Conservation (phyloP, 352 stramenopile species). For the Globisporangium recalcitrans region DNA sequence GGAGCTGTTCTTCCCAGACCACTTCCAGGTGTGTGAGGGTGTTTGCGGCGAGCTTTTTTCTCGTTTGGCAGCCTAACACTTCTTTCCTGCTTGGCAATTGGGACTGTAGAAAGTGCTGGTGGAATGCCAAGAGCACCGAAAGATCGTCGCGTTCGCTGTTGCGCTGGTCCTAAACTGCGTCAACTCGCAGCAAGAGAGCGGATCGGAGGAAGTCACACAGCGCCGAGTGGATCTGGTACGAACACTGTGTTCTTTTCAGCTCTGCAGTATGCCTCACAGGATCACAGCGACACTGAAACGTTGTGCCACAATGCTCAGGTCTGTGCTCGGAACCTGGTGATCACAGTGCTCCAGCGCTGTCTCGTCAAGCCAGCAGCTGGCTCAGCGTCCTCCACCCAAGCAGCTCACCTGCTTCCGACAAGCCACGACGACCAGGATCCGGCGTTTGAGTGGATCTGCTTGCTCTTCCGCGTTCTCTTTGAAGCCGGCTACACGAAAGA, state of each 20-base stretch:
- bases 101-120: conserved; percentile 67
- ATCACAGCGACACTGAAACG: not conserved
- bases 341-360: conserved; percentile 73
- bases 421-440: conserved; percentile 43
- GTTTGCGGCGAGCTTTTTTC: too few relatives aligned
- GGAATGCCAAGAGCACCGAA: conserved; percentile 73
- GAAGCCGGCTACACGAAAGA: conserved; percentile 36
- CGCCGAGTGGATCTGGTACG: conserved; percentile 53
- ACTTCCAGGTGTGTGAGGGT: conserved; percentile 45
- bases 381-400: too few relatives aligned
- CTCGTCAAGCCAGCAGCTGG: conserved; percentile 31
- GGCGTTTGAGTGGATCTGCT: conserved; percentile 75
- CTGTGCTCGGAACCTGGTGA: conserved; percentile 59
- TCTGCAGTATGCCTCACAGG: not conserved
- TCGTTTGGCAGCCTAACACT: not conserved
- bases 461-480: conserved; percentile 63
- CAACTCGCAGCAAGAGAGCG: conserved; percentile 22
- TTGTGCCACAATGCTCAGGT: conserved; percentile 24
- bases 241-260: not conserved
- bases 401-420: too few relatives aligned
- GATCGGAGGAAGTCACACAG: conserved; percentile 13
- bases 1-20: conserved; percentile 59
- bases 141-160: conserved; percentile 61
- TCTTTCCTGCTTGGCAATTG: not conserved
- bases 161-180: conserved; percentile 70